A percentile compares a stretch with the other conserved stretches of the same genome.
Conservation (phyloP, 2,329 filamentous ascomycete genomes). For the Pseudocercospora crystallina region DNA sequence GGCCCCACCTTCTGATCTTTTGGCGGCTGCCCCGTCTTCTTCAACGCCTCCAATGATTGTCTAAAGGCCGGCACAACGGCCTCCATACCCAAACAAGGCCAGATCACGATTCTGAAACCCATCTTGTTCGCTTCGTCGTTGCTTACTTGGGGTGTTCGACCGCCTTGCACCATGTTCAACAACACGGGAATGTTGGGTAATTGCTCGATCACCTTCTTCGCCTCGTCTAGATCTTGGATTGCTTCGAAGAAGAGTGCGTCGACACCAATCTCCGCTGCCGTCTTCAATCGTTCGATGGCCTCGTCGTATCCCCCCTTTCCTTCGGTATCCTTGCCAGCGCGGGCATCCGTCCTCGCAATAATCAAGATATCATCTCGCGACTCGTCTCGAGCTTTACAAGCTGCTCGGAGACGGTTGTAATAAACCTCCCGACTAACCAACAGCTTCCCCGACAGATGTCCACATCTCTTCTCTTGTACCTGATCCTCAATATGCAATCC, state of each 20-base stretch:
- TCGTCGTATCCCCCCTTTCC: constrained; percentile 56
- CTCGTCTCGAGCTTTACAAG: constrained; percentile 50
- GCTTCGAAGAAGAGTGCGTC: constrained; percentile 64
- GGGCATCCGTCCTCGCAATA: constrained; percentile 64
- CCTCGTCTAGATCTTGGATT: constrained; percentile 52
- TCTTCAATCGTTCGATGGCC: constrained; percentile 51
- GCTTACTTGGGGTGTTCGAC: constrained; percentile 55
- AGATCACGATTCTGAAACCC: constrained; percentile 62
- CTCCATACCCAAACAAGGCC: constrained; percentile 52
- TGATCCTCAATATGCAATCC: constrained; percentile 65
- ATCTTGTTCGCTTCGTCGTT: constrained; percentile 54
- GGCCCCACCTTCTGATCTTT: constrained; percentile 42
- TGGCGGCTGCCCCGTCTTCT: constrained; percentile 43
- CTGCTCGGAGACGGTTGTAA: constrained; percentile 58
- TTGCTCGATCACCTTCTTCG: constrained; percentile 48
- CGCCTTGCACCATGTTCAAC: constrained; percentile 59
- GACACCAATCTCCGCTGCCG: constrained; percentile 56
- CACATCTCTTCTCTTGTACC: constrained; percentile 61
- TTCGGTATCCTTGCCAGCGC: constrained; percentile 43
- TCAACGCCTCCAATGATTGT: constrained; percentile 29
- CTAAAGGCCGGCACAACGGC: constrained; percentile 40
- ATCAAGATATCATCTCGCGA: constrained; percentile 60
- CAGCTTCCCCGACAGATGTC: constrained; percentile 62
- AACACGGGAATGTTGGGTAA: constrained; percentile 54
- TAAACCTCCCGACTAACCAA: constrained; percentile 56